Percentiles rank a stretch among this genome's conserved stretches.
These are phyloP conservation scores for Colletotrichum orbiculare DNA, from an alignment of 2,329 filamentous ascomycete species.

Conservation along the genomic window DNA sequence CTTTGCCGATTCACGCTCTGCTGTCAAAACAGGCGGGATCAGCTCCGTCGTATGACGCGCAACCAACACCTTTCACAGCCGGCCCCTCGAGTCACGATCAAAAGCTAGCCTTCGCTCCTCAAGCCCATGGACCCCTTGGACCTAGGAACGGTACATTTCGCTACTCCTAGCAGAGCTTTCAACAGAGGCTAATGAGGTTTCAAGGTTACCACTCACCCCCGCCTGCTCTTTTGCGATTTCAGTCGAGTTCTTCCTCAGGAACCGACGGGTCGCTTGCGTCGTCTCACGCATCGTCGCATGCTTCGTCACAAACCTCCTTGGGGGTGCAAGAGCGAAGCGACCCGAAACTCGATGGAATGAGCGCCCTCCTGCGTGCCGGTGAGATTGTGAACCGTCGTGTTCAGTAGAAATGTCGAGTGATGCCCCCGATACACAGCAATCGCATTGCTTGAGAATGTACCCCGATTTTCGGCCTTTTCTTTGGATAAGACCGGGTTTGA, in stretches of 20 bases:
- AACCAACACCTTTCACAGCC: constrained; percentile 24
- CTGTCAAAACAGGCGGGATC: constrained; percentile 53
- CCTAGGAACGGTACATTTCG: constrained; percentile 25
- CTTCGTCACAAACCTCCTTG: constrained; percentile 29
- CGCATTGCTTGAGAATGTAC: neutral
- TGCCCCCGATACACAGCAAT: neutral
- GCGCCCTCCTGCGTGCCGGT: constrained; percentile 66
- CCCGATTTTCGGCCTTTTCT: neutral
- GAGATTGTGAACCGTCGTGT: constrained; percentile 65
- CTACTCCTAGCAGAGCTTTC: constrained; percentile 9
- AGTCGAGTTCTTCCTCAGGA: constrained; percentile 31
- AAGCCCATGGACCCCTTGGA: constrained; percentile 1
- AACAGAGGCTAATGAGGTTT: constrained; percentile 25
- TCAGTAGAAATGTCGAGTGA: neutral
- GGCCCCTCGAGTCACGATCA: constrained; percentile 36
- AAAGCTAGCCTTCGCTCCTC: constrained; percentile 11
- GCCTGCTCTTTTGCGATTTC: constrained; percentile 25
- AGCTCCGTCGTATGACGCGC: constrained; percentile 36
- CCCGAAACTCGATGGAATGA: constrained; percentile 64
- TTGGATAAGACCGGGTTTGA: neutral
- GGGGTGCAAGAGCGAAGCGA: constrained; percentile 34
- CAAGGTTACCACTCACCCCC: constrained; percentile 35
- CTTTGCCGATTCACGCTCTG: constrained; percentile 65
- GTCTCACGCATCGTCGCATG: constrained; percentile 32
- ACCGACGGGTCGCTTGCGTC: constrained; percentile 30